phyloP scores from a whole-genome alignment of 2,329 filamentous ascomycete species.

The Fusarium udum region DNA sequence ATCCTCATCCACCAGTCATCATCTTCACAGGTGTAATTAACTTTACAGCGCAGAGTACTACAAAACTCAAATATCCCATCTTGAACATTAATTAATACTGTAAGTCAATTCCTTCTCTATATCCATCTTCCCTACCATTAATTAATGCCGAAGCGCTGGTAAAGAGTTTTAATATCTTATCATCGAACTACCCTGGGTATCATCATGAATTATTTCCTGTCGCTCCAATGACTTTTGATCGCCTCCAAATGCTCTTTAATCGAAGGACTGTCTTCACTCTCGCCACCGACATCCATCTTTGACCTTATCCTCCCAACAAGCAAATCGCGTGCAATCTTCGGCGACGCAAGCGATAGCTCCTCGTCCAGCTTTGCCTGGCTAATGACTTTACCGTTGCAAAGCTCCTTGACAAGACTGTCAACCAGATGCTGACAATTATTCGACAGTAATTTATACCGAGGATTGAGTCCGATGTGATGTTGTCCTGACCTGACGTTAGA shows the following conservation, averaged over 20 bases:
- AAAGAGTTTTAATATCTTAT: accelerated
- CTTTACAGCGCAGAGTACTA: accelerated
- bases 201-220: neutral
- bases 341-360: conserved; percentile 28
- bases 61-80: accelerated
- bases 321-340: conserved; percentile 41
- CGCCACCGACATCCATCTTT: conserved; percentile 27
- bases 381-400: conserved; percentile 41
- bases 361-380: conserved; percentile 40
- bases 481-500: neutral
- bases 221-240: conserved; percentile 21
- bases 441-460: conserved; percentile 31
- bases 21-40: accelerated
- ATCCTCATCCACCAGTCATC: accelerated
- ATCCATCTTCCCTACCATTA: accelerated
- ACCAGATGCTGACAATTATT: conserved; percentile 42
- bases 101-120: accelerated
- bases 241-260: conserved; percentile 37
- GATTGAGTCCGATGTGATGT: conserved; percentile 27
- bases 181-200: neutral
- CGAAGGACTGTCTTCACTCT: conserved; percentile 33
- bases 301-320: conserved; percentile 32
- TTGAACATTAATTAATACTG: accelerated
- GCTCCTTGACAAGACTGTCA: conserved; percentile 38
- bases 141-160: accelerated